Conservation (phyloP, 2,329 filamentous ascomycete species). For the Parascedosporium putredinis region DNA sequence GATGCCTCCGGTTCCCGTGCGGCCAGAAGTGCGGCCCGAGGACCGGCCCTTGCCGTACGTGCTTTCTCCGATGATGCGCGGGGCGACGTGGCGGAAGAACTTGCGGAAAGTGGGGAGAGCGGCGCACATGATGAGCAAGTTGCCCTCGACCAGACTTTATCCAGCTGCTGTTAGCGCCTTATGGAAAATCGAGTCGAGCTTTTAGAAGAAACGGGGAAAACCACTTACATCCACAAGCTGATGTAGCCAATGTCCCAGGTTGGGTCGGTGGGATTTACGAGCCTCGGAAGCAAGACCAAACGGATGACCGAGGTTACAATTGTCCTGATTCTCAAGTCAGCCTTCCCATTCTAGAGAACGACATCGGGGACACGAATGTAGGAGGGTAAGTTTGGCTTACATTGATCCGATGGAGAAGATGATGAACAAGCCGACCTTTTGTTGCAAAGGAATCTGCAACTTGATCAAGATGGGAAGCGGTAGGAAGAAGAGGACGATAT, state of each 20-base stretch:
- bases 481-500: conserved; percentile 34
- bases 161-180: no score
- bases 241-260: conserved; percentile 20
- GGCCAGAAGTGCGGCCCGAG: not conserved
- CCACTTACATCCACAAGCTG: conserved; percentile 19
- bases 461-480: conserved; percentile 34
- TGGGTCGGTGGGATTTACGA: conserved; percentile 17
- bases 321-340: conserved; percentile 17
- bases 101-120: conserved; percentile 28
- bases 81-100: conserved; percentile 27
- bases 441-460: conserved; percentile 32
- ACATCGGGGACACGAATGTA: no score
- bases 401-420: conserved; percentile 33
- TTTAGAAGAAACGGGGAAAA: no score
- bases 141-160: conserved; percentile 24
- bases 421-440: conserved; percentile 32
- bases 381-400: no score
- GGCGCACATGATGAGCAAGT: conserved; percentile 30
- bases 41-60: not conserved
- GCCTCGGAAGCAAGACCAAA: conserved; percentile 17
- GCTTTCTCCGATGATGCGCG: conserved; percentile 18
- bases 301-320: conserved; percentile 23
- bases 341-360: not conserved
- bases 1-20: not conserved
- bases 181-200: not conserved